Percentiles rank a stretch among this genome's conserved stretches.
Evolutionary conservation across 495 filamentous ascomycete species (phyloP).

Genomic region (Daldinia vernicosa): DNA sequence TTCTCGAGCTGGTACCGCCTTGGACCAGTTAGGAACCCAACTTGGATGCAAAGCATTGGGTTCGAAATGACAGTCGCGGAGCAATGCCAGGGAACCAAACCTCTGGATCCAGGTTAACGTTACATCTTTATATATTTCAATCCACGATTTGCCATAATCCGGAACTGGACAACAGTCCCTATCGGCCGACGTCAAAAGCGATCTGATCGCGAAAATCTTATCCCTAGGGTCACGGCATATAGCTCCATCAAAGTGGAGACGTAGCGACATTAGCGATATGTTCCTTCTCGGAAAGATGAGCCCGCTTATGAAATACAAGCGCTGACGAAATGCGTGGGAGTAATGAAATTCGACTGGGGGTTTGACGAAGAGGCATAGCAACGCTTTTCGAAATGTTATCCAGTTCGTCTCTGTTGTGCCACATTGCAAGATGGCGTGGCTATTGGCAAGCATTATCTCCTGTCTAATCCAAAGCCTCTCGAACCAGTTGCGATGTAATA

Average conservation of each 20-base stretch:
- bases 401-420: neutral
- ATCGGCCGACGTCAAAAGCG: neutral
- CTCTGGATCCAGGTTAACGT: neutral
- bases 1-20: neutral
- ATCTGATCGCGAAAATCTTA: conserved; percentile 1
- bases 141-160: neutral
- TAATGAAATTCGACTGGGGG: neutral
- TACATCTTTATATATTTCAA: conserved; percentile 1
- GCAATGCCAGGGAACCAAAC: neutral
- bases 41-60: neutral
- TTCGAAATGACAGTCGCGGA: neutral
- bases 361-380: conserved; percentile 1
- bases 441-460: neutral
- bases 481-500: neutral
- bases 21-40: conserved; percentile 4
- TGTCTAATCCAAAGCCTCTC: neutral
- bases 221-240: conserved; percentile 1
- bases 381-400: neutral
- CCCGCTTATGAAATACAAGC: neutral
- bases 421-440: neutral
- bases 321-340: neutral
- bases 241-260: neutral
- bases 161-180: neutral
- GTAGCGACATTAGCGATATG: neutral
- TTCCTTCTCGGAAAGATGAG: neutral